Conservation (phyloP, 169 alveolate genomes). For the Plasmodium berghei region DNA sequence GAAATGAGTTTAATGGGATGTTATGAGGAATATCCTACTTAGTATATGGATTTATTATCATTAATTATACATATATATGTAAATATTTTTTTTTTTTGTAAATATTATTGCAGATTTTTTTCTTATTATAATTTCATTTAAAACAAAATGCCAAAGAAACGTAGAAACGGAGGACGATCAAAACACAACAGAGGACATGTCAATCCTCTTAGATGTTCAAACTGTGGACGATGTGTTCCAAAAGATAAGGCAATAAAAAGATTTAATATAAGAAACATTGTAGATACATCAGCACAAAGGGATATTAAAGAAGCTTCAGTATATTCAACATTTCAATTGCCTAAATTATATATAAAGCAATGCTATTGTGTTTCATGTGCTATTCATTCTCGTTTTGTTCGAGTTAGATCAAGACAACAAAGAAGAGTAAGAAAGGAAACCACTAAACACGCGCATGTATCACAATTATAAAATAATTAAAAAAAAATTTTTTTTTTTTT, state of each 20-base stretch:
- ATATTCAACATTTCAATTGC: conserved; percentile 93
- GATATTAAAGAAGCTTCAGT: conserved; percentile 98
- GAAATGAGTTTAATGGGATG: too few relatives aligned
- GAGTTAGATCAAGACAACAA: conserved; percentile 93
- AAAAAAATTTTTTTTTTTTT: background rate
- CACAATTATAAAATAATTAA: conserved; percentile 31
- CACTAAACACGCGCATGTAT: conserved; percentile 71
- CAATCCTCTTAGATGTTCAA: conserved; percentile 96
- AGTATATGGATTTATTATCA: too few relatives aligned
- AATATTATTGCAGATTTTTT: background rate
- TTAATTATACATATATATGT: background rate
- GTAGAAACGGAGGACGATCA: conserved; percentile 99
- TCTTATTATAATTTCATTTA: conserved; percentile 1
- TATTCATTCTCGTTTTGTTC: conserved; percentile 99
- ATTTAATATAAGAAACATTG: conserved; percentile 98
- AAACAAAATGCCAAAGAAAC: conserved; percentile 96
- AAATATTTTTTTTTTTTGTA: background rate
- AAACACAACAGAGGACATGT: conserved; percentile 99
- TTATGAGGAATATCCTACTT: background rate
- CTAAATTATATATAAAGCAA: conserved; percentile 98
- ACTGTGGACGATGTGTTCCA: conserved; percentile 98
- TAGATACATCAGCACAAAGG: conserved; percentile 98
- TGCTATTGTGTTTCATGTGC: conserved; percentile 99
- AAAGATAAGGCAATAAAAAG: conserved; percentile 99
- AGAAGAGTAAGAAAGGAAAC: conserved; percentile 89